These are phyloP conservation scores for Fusarium sp. DNA, from an alignment of 2,329 filamentous ascomycete genomes.

Conservation along the genomic window DNA sequence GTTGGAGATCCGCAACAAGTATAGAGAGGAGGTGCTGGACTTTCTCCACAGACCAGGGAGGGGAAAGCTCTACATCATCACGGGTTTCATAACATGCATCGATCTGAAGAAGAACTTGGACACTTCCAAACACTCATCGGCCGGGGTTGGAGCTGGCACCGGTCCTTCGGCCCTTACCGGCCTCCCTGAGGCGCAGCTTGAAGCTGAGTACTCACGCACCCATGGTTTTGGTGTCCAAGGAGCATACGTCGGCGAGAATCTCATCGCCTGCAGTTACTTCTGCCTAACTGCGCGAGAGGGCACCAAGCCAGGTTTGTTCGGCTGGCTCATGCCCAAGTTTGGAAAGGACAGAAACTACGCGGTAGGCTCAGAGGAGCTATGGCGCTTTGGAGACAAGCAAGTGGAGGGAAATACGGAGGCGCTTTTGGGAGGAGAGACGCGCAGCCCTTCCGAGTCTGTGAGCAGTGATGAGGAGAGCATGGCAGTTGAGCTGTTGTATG, in stretches of 20 bases:
- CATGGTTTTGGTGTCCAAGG: background rate
- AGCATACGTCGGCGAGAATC: background rate
- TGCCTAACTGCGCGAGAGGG: background rate
- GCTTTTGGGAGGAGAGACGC: background rate
- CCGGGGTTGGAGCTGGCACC: background rate
- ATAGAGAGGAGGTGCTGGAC: background rate
- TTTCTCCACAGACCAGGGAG: background rate
- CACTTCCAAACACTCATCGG: background rate
- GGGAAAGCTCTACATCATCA: background rate
- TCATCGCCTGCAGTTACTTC: slow-evolving; percentile 1
- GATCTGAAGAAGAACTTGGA: background rate
- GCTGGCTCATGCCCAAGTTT: background rate
- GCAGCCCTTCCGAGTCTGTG: background rate
- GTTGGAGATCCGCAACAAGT: background rate
- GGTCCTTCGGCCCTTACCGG: background rate
- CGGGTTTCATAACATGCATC: background rate
- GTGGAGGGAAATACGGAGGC: background rate
- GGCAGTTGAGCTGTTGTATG: background rate
- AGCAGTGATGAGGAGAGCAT: background rate
- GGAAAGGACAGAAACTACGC: background rate
- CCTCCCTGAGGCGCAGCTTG: background rate
- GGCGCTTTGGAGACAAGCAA: background rate
- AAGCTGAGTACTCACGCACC: background rate
- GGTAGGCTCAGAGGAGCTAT: background rate
- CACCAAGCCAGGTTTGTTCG: background rate